Conservation (phyloP, 495 filamentous ascomycete genomes). For the Xylaria acuta region DNA sequence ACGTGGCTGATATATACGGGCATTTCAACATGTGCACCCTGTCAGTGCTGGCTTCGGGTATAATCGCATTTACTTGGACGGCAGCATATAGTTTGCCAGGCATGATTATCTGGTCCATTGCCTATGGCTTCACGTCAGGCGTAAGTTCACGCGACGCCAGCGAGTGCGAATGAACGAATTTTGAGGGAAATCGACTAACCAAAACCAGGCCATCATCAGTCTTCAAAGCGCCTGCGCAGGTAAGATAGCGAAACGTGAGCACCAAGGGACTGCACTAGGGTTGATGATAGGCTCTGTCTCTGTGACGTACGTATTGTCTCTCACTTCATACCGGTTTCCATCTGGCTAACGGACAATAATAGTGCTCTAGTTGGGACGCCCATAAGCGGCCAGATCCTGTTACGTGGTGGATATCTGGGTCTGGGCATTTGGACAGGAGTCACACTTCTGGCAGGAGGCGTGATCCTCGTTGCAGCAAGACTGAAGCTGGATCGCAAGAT, state of each 20-base stretch:
- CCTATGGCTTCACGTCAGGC: slow-evolving; percentile 38
- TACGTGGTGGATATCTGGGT: slow-evolving; percentile 42
- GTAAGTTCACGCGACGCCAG: slow-evolving; percentile 20
- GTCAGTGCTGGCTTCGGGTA: slow-evolving; percentile 37
- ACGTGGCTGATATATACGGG: slow-evolving; percentile 56
- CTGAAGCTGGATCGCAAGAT: slow-evolving; percentile 13
- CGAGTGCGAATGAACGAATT: neutral
- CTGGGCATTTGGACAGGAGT: slow-evolving; percentile 33
- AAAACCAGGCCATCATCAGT: slow-evolving; percentile 31
- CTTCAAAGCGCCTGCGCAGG: slow-evolving; percentile 33
- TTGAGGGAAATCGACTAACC: neutral
- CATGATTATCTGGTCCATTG: slow-evolving; percentile 46
- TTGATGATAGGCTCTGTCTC: slow-evolving; percentile 48
- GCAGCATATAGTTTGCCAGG: slow-evolving; percentile 41
- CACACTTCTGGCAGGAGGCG: slow-evolving; percentile 28
- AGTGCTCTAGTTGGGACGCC: slow-evolving; percentile 52
- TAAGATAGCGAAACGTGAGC: slow-evolving; percentile 30
- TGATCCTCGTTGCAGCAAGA: slow-evolving; percentile 24
- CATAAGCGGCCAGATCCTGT: slow-evolving; percentile 50
- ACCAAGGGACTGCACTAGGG: slow-evolving; percentile 55
- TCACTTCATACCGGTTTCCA: neutral
- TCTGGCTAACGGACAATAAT: slow-evolving; percentile 1
- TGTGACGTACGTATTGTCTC: slow-evolving; percentile 32
- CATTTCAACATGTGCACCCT: slow-evolving; percentile 50
- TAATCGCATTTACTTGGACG: slow-evolving; percentile 50